Base-by-base conservation (phyloP, 805 yeast genomes). In the Nakazawaea molendinolei region DNA sequence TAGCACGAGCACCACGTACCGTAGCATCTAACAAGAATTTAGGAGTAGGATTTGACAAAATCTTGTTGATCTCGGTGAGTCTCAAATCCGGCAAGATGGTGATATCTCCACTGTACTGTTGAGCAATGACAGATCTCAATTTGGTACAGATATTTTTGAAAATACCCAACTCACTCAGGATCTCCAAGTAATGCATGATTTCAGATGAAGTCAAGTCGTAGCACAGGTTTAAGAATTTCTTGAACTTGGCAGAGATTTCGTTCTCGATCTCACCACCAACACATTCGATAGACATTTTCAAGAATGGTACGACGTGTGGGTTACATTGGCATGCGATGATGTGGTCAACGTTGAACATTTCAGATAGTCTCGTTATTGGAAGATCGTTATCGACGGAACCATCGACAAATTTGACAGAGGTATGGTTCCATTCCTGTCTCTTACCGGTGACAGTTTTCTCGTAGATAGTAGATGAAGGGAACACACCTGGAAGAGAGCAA, bases 311-410 rank as follows among this genome's bases (percentile, higher is more conserved):
- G 12, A 92, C 95, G 54, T 92, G 98, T 0, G 97, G 95, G 52
- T 92, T 92, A 1, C 92, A 98, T 55, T 92, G 99, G 31, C 95
- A 90, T 0, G 97, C 98, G 47, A 92, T 87, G 43, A 92, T 89
- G 56, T 92, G 96, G 54, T 92, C 95, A 21, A 92, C 96, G 51
- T 92, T 90, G 56, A 92, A 92, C 95, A 92, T 87, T 53, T 92
- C 98, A 15, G 94, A 81, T 16, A 92, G 65, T 46, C 97, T 71
- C 2, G 94, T 71, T 19, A 87, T 80, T 3, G 99, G 99, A 35
- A 92, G 61, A 56, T 92, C 99, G 44, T 86, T 85, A 51, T 90
- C 94, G 6, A 92, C 95, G 0, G 96, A 86, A 0, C 99, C 99
- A 57, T 92, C 99, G 21, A 92, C 89, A 58, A 83, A 92, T 48